Evolutionary conservation across 306 rosid species (phyloP).

Genomic region (Vigna nakashimae): DNA sequence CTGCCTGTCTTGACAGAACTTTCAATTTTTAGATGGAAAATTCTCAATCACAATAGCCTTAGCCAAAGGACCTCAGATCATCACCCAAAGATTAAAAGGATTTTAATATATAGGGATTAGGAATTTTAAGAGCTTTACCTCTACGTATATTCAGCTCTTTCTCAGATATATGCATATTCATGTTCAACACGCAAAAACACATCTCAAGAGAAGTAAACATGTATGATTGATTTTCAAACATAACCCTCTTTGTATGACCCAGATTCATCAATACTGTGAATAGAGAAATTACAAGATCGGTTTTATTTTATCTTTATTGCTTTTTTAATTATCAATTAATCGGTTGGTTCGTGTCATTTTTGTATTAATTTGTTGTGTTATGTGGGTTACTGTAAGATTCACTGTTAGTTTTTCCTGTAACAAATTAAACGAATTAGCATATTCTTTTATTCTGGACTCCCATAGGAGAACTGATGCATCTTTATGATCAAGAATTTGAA

Average conservation of each 20-base stretch:
- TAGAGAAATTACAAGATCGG: not conserved
- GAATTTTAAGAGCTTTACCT: no score
- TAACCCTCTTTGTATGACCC: slow-evolving; percentile 55
- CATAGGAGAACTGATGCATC: not conserved
- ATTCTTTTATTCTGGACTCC: not conserved
- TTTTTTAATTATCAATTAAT: not conserved
- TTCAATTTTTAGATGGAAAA: not conserved
- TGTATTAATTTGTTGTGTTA: not conserved
- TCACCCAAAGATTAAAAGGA: no score
- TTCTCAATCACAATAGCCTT: no score
- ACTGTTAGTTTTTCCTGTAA: not conserved
- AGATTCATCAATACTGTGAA: not conserved
- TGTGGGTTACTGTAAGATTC: not conserved
- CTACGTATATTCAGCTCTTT: no score
- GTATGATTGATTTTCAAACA: no score
- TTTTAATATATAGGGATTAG: no score
- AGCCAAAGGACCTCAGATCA: no score
- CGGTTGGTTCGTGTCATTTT: not conserved
- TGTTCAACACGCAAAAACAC: no score
- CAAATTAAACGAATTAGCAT: not conserved
- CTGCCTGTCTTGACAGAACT: no score
- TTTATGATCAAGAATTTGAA: not conserved
- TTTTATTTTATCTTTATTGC: not conserved
- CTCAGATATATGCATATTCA: no score
- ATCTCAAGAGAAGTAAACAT: no score